Percentiles rank a stretch among this genome's conserved stretches.
phyloP scores from a whole-genome alignment of 1,284 basidiomycete species.

The Hemileia vastatrix region DNA sequence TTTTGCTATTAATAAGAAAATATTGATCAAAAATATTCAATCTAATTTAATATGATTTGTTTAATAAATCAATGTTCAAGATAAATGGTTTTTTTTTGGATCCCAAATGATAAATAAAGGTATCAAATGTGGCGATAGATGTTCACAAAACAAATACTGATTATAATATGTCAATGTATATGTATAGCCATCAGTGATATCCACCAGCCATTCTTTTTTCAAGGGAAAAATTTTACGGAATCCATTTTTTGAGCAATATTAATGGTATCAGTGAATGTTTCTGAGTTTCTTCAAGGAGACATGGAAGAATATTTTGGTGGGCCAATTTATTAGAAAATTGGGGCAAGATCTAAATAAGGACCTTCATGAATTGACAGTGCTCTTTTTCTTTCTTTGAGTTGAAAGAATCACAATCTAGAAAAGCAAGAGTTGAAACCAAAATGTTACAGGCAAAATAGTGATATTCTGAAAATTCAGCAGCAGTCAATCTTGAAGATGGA shows the following conservation, averaged over 20 bases:
- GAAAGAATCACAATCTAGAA: slow-evolving; percentile 89
- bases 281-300: slow-evolving; percentile 77
- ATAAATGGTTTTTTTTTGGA: too few species aligned
- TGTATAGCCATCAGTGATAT: too few species aligned
- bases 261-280: slow-evolving; percentile 72
- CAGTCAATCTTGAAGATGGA: slow-evolving; percentile 61
- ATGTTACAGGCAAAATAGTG: slow-evolving; percentile 81
- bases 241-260: slow-evolving; percentile 70
- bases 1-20: too few species aligned
- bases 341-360: slow-evolving; percentile 56
- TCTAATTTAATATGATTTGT: too few species aligned
- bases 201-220: background rate
- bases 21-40: too few species aligned
- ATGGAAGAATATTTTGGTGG: slow-evolving; percentile 83
- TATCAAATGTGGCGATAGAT: slow-evolving; percentile 76
- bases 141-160: too few species aligned
- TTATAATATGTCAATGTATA: too few species aligned
- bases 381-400: slow-evolving; percentile 88
- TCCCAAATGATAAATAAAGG: slow-evolving; percentile 86
- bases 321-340: slow-evolving; percentile 79
- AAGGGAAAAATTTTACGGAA: slow-evolving; percentile 29
- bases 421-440: slow-evolving; percentile 93
- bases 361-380: slow-evolving; percentile 68
- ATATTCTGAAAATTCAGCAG: slow-evolving; percentile 66
- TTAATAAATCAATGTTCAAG: too few species aligned